A percentile compares a stretch with the other conserved stretches of the same genome.
Conservation (phyloP, 768 basidiomycete species). For the Sistotremastrum suecicum region DNA sequence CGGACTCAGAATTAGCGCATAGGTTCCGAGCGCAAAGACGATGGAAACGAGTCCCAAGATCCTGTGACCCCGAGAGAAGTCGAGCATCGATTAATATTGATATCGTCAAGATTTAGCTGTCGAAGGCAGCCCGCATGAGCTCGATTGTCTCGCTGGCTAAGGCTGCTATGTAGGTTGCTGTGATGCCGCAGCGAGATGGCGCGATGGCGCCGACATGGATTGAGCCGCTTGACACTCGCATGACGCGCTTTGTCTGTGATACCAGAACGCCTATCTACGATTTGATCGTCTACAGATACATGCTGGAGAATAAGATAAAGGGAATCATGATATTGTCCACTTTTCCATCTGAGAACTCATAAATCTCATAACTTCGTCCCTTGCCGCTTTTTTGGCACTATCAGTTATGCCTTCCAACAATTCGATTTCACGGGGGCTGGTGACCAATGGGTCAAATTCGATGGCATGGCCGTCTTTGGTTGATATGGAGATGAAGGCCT, state of each 20-base stretch:
- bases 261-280: constrained; percentile 2
- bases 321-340: constrained; percentile 41
- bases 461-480: constrained; percentile 72
- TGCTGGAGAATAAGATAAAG: neutral
- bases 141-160: too few relatives aligned
- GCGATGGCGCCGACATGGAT: too few relatives aligned
- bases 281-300: neutral
- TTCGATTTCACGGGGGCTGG: constrained; percentile 59
- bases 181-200: too few relatives aligned
- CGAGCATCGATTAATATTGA: too few relatives aligned
- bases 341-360: constrained; percentile 63
- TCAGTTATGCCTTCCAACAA: constrained; percentile 65
- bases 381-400: constrained; percentile 73
- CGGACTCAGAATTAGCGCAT: constrained; percentile 52
- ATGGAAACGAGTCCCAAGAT: constrained; percentile 4
- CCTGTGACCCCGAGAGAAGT: too few relatives aligned
- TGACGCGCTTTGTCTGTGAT: neutral
- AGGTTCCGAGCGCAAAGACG: constrained; percentile 44
- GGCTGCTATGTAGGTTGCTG: too few relatives aligned
- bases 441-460: constrained; percentile 70
- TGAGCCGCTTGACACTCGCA: too few relatives aligned
- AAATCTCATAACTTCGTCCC: constrained; percentile 58
- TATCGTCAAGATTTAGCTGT: too few relatives aligned
- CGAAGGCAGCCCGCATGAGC: too few relatives aligned
- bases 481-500: constrained; percentile 62